Evolutionary conservation across 768 basidiomycete species (phyloP).

Genomic region (Calocybe indica): DNA sequence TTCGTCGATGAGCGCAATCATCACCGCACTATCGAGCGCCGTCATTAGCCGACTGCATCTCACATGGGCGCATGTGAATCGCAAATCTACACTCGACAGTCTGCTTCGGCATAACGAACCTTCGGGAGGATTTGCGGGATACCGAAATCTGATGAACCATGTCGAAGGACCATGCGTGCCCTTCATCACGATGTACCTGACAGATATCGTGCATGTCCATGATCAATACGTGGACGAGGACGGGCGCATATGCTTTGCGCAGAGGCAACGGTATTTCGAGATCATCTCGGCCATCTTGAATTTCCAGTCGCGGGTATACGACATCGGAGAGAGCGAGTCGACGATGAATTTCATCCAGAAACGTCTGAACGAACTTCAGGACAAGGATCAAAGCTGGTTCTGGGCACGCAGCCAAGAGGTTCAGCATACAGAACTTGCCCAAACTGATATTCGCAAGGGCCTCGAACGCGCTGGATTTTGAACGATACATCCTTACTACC

Average conservation of each 20-base stretch:
- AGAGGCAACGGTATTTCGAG: slow-evolving; percentile 53
- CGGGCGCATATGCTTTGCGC: slow-evolving; percentile 41
- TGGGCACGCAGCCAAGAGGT: slow-evolving; percentile 58
- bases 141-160: slow-evolving; percentile 40
- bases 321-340: slow-evolving; percentile 38
- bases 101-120: slow-evolving; percentile 56
- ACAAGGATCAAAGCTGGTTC: slow-evolving; percentile 44
- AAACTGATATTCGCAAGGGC: slow-evolving; percentile 64
- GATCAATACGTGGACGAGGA: slow-evolving; percentile 42
- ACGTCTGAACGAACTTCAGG: slow-evolving; percentile 33
- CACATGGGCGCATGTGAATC: slow-evolving; percentile 60
- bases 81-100: slow-evolving; percentile 42
- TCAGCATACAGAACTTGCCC: slow-evolving; percentile 49
- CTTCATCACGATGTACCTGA: slow-evolving; percentile 57
- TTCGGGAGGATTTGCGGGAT: slow-evolving; percentile 47
- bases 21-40: slow-evolving; percentile 55
- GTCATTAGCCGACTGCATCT: slow-evolving; percentile 51
- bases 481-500: background rate
- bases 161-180: slow-evolving; percentile 62
- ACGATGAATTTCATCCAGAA: slow-evolving; percentile 41
- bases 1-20: slow-evolving; percentile 61
- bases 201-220: slow-evolving; percentile 50
- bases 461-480: slow-evolving; percentile 65
- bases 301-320: slow-evolving; percentile 48
- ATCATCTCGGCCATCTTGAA: slow-evolving; percentile 49